Evolutionary conservation across 2,329 filamentous ascomycete genomes (phyloP), one percentile per base, ranked within the genome.

Genomic region (Samsoniella hepiali): DNA sequence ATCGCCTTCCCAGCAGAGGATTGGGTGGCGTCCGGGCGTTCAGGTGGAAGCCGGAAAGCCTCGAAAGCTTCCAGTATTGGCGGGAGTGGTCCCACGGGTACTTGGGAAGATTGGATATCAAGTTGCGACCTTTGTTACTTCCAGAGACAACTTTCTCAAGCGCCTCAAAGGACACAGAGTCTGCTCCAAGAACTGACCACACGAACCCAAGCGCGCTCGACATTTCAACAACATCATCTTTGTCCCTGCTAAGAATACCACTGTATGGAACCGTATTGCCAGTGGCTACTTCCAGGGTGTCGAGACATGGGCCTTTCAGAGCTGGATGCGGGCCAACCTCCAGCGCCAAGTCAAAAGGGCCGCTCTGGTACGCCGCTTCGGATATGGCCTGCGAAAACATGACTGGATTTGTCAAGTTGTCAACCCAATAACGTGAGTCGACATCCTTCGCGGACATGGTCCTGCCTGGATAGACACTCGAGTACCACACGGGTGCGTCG

Each of bases 321-420:
- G 78, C 79, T 1, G 79, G 74, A 65, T 82, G 80, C 0, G 81
- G 79, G 0, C 81, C 80, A 7, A 82, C 67, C 67, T 83, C 81
- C 17, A 82, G 66, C 29, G 81, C 71, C 10, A 40, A 67, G n/a
- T 45, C 67, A 61, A 36, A 66, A 34, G 63, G 58, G 8, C n/a
- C 47, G 57, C 15, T 42, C 66, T 11, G 15, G 45, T 6, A 64
- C 60, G 42, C 22, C 22, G 59, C 65, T 6, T 65, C 64, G 31
- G 56, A 57, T 9, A 75, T 44, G 22, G 71, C 72, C 27, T 69
- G 60, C n/a, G 66, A 67, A 66, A 78, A 79, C 1, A 72, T 66
- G 1, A 79, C 76, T 2, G 75, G 58, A 1, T 67, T 66, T 0
- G 68, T 59, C 67, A 79, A 68, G 59, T 79, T 79, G n/a, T 72